A percentile compares a stretch with the other conserved stretches of the same genome.
Evolutionary conservation across 768 basidiomycete species (phyloP).

Genomic region (Rubroboletus pulcherrimus): DNA sequence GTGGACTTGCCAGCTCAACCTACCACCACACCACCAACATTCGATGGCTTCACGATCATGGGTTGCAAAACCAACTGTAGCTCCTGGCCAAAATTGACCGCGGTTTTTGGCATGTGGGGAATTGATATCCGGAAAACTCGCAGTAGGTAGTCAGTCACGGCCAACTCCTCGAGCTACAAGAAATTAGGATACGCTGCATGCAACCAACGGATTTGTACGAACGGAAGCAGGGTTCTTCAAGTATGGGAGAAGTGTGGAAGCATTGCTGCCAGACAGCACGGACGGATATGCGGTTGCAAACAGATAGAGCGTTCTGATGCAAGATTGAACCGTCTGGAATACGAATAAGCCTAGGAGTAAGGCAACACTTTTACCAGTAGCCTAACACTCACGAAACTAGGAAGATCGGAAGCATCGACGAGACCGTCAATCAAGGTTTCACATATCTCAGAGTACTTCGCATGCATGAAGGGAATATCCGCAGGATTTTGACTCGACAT

Average conservation of each 20-base stretch:
- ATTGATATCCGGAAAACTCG: conserved; percentile 84
- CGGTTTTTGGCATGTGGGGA: conserved; percentile 86
- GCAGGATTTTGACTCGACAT: conserved; percentile 66
- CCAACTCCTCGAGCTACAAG: conserved; percentile 72
- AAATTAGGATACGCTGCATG: conserved; percentile 1
- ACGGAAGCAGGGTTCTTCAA: conserved; percentile 80
- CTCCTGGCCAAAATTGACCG: conserved; percentile 82
- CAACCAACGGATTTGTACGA: conserved; percentile 22
- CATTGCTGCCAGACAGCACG: conserved; percentile 79
- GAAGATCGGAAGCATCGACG: conserved; percentile 79
- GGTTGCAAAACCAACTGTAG: conserved; percentile 78
- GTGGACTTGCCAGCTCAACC: conserved; percentile 13
- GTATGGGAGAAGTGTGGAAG: conserved; percentile 84
- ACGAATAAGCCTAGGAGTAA: not conserved
- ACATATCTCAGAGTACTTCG: conserved; percentile 76
- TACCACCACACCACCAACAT: conserved; percentile 63
- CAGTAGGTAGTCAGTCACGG: conserved; percentile 80
- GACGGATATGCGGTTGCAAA: conserved; percentile 80
- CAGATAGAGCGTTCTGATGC: conserved; percentile 80
- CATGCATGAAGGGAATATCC: conserved; percentile 51
- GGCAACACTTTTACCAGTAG: not conserved
- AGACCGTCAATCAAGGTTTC: conserved; percentile 83
- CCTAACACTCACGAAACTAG: conserved; percentile 60
- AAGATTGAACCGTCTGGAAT: conserved; percentile 72
- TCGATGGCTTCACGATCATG: conserved; percentile 86